Conservation (phyloP, 2,329 filamentous ascomycete genomes). For the Trichoderma sp. region DNA sequence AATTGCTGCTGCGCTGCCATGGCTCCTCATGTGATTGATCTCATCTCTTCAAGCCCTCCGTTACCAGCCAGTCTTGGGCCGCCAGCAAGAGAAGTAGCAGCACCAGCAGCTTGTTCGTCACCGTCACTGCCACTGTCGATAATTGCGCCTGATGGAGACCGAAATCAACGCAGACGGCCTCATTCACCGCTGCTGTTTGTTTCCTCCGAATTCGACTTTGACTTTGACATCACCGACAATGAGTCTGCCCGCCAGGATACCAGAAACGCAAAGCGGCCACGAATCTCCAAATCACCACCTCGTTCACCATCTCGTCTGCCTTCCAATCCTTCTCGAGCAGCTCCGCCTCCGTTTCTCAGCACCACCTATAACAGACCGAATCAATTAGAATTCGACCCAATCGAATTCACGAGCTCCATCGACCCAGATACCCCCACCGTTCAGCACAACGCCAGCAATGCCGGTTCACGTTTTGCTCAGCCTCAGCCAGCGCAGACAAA, state of each 20-base stretch:
- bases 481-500: background rate
- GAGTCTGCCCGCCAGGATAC: background rate
- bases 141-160: background rate
- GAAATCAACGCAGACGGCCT: background rate
- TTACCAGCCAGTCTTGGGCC: background rate
- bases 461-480: background rate
- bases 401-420: slow-evolving; percentile 41
- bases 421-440: slow-evolving; percentile 3
- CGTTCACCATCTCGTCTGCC: background rate
- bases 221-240: background rate
- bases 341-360: background rate
- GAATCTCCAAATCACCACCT: background rate
- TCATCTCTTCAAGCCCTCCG: slow-evolving; percentile 38
- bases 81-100: background rate
- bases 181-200: background rate
- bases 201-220: background rate
- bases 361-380: background rate
- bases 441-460: background rate
- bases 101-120: background rate
- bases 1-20: slow-evolving; percentile 23
- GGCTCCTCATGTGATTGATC: slow-evolving; percentile 37
- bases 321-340: background rate
- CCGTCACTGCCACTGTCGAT: background rate
- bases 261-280: background rate
- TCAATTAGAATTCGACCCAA: slow-evolving; percentile 27